phyloP scores from a whole-genome alignment of 2,329 filamentous ascomycete genomes.

The Alternaria angustiovoidea region DNA sequence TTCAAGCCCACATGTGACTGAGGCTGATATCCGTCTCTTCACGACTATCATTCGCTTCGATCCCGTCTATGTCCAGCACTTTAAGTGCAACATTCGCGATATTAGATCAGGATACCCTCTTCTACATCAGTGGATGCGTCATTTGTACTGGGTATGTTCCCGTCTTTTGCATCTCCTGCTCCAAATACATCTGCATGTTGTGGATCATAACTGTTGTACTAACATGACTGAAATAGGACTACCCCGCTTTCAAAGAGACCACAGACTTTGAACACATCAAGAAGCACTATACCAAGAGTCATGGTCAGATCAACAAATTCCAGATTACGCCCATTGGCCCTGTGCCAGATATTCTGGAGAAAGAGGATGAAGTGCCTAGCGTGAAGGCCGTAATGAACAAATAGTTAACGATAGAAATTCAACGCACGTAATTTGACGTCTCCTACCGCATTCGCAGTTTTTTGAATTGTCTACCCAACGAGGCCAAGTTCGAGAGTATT shows the following conservation, averaged over 20 bases:
- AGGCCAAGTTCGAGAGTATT: not conserved
- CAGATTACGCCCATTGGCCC: constrained; percentile 87
- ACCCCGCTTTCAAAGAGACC: constrained; percentile 78
- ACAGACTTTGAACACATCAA: constrained; percentile 97
- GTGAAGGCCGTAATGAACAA: constrained; percentile 47
- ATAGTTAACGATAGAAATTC: not conserved
- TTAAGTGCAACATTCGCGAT: constrained; percentile 84
- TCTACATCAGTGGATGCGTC: constrained; percentile 81
- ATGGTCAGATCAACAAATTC: constrained; percentile 70
- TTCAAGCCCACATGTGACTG: constrained; percentile 55
- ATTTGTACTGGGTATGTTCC: constrained; percentile 74
- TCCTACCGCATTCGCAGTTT: not conserved
- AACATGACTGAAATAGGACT: constrained; percentile 51
- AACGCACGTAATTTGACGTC: not conserved
- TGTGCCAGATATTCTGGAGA: constrained; percentile 78
- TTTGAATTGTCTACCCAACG: not conserved
- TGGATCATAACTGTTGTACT: not conserved
- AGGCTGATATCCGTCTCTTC: constrained; percentile 61
- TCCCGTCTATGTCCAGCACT: constrained; percentile 64
- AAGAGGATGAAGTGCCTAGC: constrained; percentile 78
- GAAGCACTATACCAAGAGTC: constrained; percentile 74
- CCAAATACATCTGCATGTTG: not conserved
- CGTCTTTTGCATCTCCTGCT: not conserved
- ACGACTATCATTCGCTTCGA: constrained; percentile 70
- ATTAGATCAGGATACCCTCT: constrained; percentile 84